These are phyloP conservation scores for Letharia lupina DNA, from an alignment of 495 filamentous ascomycete species.

Conservation along the genomic window DNA sequence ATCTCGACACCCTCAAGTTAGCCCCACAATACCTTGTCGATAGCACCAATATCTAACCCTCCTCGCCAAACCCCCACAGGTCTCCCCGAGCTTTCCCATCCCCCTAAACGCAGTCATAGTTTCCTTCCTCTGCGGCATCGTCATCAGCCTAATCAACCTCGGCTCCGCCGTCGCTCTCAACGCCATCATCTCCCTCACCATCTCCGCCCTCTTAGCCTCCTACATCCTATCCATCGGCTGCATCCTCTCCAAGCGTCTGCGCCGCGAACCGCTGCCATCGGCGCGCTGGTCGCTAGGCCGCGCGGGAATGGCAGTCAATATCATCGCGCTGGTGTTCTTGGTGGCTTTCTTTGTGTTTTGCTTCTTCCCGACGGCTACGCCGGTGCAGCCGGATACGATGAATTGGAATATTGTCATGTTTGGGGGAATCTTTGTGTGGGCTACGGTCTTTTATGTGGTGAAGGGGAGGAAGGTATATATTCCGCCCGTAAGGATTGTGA, in stretches of 20 bases:
- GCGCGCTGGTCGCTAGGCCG: slow-evolving; percentile 37
- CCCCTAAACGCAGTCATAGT: slow-evolving; percentile 45
- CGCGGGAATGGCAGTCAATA: slow-evolving; percentile 38
- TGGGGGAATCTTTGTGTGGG: slow-evolving; percentile 37
- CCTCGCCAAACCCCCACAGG: slow-evolving; percentile 4
- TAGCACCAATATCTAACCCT: neutral
- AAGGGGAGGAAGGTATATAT: slow-evolving; percentile 38
- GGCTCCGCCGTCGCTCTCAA: slow-evolving; percentile 49
- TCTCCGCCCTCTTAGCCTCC: slow-evolving; percentile 36
- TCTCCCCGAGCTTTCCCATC: slow-evolving; percentile 35
- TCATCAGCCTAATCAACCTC: slow-evolving; percentile 46
- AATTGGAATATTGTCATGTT: slow-evolving; percentile 47
- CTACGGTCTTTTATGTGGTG: slow-evolving; percentile 38
- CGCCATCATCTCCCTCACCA: slow-evolving; percentile 31
- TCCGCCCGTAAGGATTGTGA: slow-evolving; percentile 38
- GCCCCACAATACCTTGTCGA: neutral
- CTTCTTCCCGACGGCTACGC: slow-evolving; percentile 35
- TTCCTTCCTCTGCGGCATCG: slow-evolving; percentile 34
- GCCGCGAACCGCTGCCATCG: slow-evolving; percentile 35
- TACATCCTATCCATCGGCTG: slow-evolving; percentile 39
- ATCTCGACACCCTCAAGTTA: neutral
- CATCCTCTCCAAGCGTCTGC: slow-evolving; percentile 38
- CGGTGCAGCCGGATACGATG: slow-evolving; percentile 38
- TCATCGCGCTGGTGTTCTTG: slow-evolving; percentile 32
- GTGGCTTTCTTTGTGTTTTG: slow-evolving; percentile 43